A percentile compares a stretch with the other conserved stretches of the same genome.
Conservation (phyloP, 2,329 filamentous ascomycete species). For the Talaromyces sp. region DNA sequence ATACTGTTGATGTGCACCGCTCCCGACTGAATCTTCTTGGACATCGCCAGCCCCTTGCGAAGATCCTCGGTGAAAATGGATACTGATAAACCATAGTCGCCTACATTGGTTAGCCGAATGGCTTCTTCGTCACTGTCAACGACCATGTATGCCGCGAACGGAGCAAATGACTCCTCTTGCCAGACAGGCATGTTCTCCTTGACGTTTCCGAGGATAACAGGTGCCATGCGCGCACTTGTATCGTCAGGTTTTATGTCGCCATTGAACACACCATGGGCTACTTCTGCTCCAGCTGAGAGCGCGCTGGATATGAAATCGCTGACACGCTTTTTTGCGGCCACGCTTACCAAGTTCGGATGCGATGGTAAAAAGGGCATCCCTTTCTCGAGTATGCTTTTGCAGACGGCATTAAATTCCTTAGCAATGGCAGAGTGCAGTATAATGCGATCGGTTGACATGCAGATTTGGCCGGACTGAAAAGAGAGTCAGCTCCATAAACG, state of each 20-base stretch:
- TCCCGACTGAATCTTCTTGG: slow-evolving; percentile 58
- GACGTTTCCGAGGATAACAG: slow-evolving; percentile 62
- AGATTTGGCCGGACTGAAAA: slow-evolving; percentile 61
- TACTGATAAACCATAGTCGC: slow-evolving; percentile 34
- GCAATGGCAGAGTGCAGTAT: slow-evolving; percentile 47
- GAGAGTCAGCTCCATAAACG: slow-evolving; percentile 56
- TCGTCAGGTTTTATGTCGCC: neutral
- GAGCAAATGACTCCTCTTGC: slow-evolving; percentile 61
- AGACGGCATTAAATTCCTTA: slow-evolving; percentile 46
- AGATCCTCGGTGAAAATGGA: slow-evolving; percentile 41
- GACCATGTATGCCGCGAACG: slow-evolving; percentile 59
- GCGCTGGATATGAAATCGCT: slow-evolving; percentile 22
- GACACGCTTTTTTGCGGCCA: slow-evolving; percentile 42
- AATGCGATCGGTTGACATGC: slow-evolving; percentile 60
- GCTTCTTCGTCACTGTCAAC: slow-evolving; percentile 39
- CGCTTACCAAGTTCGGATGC: slow-evolving; percentile 35
- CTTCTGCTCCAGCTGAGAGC: slow-evolving; percentile 26
- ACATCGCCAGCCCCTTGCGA: slow-evolving; percentile 51
- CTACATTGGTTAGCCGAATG: slow-evolving; percentile 35
- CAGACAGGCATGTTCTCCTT: slow-evolving; percentile 52
- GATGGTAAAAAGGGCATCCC: too few species aligned
- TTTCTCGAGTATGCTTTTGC: slow-evolving; percentile 37
- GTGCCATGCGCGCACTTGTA: slow-evolving; percentile 47
- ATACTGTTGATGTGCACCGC: slow-evolving; percentile 60
- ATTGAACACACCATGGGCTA: slow-evolving; percentile 19